Conservation (phyloP, 1,284 basidiomycete species). For the Xerocomus amazonicus region DNA sequence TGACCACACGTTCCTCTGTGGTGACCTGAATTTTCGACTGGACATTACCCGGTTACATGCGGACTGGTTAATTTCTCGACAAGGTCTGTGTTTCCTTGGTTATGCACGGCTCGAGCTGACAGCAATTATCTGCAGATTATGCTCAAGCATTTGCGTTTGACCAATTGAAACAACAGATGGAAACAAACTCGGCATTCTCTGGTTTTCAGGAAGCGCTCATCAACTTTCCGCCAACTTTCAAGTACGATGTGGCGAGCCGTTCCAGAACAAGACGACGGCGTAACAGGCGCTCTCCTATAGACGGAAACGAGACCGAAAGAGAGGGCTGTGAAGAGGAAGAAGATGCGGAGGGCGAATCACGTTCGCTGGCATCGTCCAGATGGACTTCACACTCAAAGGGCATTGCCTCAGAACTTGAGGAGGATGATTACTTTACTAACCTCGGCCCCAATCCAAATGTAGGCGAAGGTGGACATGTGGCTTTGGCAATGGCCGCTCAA, state of each 20-base stretch:
- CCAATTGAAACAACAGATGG: conserved; percentile 73
- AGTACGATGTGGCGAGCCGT: conserved; percentile 71
- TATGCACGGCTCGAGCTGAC: neutral
- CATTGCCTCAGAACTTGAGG: conserved; percentile 38
- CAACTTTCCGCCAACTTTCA: conserved; percentile 79
- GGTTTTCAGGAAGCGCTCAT: conserved; percentile 74
- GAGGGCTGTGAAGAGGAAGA: conserved; percentile 37
- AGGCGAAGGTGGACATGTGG: conserved; percentile 38
- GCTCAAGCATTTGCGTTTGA: conserved; percentile 75
- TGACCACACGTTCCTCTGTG: conserved; percentile 78
- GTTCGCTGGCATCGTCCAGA: conserved; percentile 50
- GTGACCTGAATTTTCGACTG: conserved; percentile 78
- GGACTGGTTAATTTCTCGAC: conserved; percentile 62
- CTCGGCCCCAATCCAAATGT: conserved; percentile 23
- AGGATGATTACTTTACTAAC: conserved; percentile 39
- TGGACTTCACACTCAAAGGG: conserved; percentile 47
- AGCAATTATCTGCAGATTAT: conserved; percentile 46
- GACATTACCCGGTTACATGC: conserved; percentile 72
- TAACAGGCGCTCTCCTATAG: conserved; percentile 34
- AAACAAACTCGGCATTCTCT: conserved; percentile 51
- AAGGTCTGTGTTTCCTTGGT: conserved; percentile 36
- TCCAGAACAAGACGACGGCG: conserved; percentile 40
- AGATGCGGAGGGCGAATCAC: conserved; percentile 45
- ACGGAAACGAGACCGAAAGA: conserved; percentile 33
- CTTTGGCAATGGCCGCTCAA: conserved; percentile 44